Evolutionary conservation across 352 stramenopile genomes (phyloP).

Genomic region (Pythium insidiosum): DNA sequence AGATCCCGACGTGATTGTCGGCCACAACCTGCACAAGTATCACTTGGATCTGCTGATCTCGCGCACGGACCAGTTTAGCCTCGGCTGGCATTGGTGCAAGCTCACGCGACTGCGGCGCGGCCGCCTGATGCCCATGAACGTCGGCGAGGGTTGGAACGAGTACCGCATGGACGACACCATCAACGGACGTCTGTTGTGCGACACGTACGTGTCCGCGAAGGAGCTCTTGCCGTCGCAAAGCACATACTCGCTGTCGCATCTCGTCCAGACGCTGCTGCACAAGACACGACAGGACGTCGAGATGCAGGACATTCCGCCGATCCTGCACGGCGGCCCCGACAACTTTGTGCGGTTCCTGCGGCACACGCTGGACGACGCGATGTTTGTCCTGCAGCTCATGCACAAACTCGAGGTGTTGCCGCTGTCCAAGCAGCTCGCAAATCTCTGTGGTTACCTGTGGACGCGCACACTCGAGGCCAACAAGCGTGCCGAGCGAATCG

Average conservation of each 20-base stretch:
- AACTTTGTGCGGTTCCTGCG: constrained; percentile 92
- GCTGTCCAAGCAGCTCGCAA: constrained; percentile 98
- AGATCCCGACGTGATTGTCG: constrained; percentile 98
- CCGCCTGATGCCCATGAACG: constrained; percentile 65
- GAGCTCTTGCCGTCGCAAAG: constrained; percentile 96
- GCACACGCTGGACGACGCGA: constrained; percentile 94
- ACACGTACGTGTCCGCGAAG: constrained; percentile 97
- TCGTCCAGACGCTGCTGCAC: constrained; percentile 89
- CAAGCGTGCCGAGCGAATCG: constrained; percentile 97
- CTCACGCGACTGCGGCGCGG: constrained; percentile 75
- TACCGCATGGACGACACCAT: constrained; percentile 86
- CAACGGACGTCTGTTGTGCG: constrained; percentile 94
- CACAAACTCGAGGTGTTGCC: constrained; percentile 98
- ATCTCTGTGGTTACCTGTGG: constrained; percentile 98
- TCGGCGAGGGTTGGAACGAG: constrained; percentile 83
- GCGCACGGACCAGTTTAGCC: constrained; percentile 90
- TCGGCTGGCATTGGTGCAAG: constrained; percentile 78
- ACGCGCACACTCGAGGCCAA: constrained; percentile 93
- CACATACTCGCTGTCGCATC: constrained; percentile 95
- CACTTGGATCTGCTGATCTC: constrained; percentile 97
- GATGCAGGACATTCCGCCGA: constrained; percentile 93
- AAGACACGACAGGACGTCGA: constrained; percentile 90
- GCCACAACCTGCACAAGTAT: constrained; percentile 98
- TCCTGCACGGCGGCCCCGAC: constrained; percentile 77
- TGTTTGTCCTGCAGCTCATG: constrained; percentile 95